phyloP scores from a whole-genome alignment of 257 asterid genomes.

The Ajuga chamaepitys region DNA sequence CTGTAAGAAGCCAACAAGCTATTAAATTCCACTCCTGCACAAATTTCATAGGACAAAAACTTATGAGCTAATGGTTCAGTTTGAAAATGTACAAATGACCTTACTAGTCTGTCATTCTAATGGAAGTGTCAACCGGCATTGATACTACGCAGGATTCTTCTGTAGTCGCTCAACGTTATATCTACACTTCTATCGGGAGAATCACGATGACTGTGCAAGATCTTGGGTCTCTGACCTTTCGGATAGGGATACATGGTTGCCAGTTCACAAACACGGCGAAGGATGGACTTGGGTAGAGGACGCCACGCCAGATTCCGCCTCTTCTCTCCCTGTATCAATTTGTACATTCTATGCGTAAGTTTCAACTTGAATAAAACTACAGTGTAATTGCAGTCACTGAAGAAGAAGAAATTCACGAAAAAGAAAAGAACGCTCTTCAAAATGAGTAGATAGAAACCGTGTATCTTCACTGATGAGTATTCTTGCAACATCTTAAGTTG shows the following conservation, averaged over 20 bases:
- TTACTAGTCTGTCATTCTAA: neutral
- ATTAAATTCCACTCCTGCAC: conserved; percentile 1
- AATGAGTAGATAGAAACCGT: neutral
- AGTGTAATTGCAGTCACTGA: too few species aligned
- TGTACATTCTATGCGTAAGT: neutral
- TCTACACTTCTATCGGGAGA: conserved; percentile 38
- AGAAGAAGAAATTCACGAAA: too few species aligned
- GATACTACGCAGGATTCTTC: conserved; percentile 37
- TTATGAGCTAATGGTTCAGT: neutral
- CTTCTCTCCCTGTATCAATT: conserved; percentile 51
- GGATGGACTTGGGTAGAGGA: conserved; percentile 73
- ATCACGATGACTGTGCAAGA: neutral
- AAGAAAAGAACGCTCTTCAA: too few species aligned
- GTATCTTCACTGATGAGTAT: neutral
- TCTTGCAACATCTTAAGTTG: neutral
- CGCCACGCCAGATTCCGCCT: conserved; percentile 86
- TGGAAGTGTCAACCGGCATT: conserved; percentile 20
- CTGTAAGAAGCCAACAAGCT: neutral
- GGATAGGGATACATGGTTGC: conserved; percentile 78
- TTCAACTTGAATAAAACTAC: neutral
- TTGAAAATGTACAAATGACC: neutral
- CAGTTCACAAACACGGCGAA: conserved; percentile 67
- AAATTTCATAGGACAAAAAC: neutral
- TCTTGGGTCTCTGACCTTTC: conserved; percentile 43
- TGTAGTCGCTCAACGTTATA: conserved; percentile 40